A percentile compares a stretch with the other conserved stretches of the same genome.
Evolutionary conservation across 202 grass and related monocot species (phyloP).

Genomic region (Schoenoplectus tabernaemontani): DNA sequence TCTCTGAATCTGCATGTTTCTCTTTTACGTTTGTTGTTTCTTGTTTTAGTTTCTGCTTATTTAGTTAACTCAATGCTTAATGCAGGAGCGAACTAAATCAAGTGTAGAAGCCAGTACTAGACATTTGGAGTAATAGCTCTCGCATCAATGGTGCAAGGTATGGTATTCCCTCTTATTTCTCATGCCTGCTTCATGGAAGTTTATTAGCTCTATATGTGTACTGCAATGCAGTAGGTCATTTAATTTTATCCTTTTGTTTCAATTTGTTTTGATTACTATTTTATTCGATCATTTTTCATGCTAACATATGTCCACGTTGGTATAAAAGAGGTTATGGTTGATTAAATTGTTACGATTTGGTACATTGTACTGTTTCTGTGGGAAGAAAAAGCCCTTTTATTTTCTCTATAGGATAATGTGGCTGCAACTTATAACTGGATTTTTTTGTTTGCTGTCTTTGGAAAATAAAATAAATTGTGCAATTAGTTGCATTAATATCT

Average conservation of each 20-base stretch:
- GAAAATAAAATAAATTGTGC: neutral
- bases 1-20: neutral
- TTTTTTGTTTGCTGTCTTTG: neutral
- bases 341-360: neutral
- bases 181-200: neutral
- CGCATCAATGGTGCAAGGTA: conserved; percentile 74
- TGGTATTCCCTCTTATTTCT: conserved; percentile 3
- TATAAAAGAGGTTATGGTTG: neutral
- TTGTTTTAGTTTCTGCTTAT: neutral
- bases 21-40: neutral
- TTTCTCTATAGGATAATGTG: neutral
- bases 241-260: neutral
- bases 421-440: neutral
- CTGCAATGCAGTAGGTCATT: neutral
- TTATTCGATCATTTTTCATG: neutral
- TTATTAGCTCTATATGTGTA: neutral
- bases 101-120: neutral
- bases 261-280: neutral
- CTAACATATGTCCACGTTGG: neutral
- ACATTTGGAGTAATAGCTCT: conserved; percentile 1
- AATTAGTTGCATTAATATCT: neutral
- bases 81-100: neutral
- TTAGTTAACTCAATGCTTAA: neutral
- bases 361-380: neutral
- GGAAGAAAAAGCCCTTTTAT: neutral